A percentile compares a stretch with the other conserved stretches of the same genome.
Conservation (phyloP, 805 yeast genomes). For the Kluyveromyces wickerhamii region DNA sequence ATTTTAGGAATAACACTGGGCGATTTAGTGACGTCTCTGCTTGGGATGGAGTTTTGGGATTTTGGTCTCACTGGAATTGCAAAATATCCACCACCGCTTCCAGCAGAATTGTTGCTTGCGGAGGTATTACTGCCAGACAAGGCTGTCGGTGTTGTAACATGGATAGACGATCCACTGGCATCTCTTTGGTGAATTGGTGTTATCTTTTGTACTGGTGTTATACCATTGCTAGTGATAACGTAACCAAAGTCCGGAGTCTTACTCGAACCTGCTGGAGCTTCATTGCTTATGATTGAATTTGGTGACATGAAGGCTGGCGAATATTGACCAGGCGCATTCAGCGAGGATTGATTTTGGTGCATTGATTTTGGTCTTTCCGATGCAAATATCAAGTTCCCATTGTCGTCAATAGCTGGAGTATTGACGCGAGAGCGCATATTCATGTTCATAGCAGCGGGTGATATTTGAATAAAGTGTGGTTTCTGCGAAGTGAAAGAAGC, state of each 20-base stretch:
- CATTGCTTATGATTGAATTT: slow-evolving; percentile 2
- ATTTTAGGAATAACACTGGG: slow-evolving; percentile 13
- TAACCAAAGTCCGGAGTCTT: slow-evolving; percentile 4
- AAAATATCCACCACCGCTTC: slow-evolving; percentile 30
- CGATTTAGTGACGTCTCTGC: slow-evolving; percentile 10
- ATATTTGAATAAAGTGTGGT: slow-evolving; percentile 24
- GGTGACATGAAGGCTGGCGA: slow-evolving; percentile 1
- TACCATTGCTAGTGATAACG: slow-evolving; percentile 20
- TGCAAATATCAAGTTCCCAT: slow-evolving; percentile 30
- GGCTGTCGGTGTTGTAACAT: slow-evolving; percentile 7
- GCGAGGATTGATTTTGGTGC: background rate
- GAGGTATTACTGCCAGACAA: slow-evolving; percentile 14
- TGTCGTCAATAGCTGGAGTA: slow-evolving; percentile 33
- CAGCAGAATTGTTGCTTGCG: slow-evolving; percentile 16
- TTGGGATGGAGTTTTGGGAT: slow-evolving; percentile 17
- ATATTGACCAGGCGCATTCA: background rate
- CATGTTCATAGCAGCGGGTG: slow-evolving; percentile 6
- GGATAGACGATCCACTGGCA: slow-evolving; percentile 10
- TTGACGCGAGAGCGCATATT: slow-evolving; percentile 19
- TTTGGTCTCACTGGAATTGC: slow-evolving; percentile 25
- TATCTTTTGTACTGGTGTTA: slow-evolving; percentile 9
- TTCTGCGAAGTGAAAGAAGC: slow-evolving; percentile 4
- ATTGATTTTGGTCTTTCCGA: slow-evolving; percentile 16
- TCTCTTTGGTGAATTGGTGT: slow-evolving; percentile 15
- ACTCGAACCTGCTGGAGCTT: background rate